These are phyloP conservation scores for Polygonum aviculare DNA, from an alignment of 148 eudicot species.

Conservation along the genomic window DNA sequence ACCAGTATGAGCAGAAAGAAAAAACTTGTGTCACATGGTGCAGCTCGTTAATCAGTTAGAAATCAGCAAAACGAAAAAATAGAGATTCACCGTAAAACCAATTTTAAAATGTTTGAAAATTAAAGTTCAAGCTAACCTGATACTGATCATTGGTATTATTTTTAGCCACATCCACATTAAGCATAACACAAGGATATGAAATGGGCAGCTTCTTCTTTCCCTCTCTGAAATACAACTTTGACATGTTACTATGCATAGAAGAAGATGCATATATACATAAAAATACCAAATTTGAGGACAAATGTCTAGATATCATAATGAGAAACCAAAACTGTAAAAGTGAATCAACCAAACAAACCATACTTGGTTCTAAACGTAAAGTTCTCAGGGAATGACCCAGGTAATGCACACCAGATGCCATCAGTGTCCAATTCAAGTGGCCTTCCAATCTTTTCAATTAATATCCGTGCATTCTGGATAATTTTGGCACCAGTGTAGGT, in stretches of 20 bases:
- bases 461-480: slow-evolving; percentile 91
- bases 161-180: slow-evolving; percentile 93
- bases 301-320: background rate
- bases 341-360: slow-evolving; percentile 14
- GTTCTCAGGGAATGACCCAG: slow-evolving; percentile 97
- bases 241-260: background rate
- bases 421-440: slow-evolving; percentile 98
- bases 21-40: background rate
- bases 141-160: slow-evolving; percentile 97
- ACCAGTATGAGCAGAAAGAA: background rate
- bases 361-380: slow-evolving; percentile 86
- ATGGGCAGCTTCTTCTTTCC: slow-evolving; percentile 86
- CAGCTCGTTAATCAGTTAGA: background rate
- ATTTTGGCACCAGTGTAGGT: slow-evolving; percentile 99
- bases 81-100: background rate
- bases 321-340: background rate
- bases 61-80: background rate
- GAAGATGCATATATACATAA: background rate
- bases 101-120: background rate
- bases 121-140: slow-evolving; percentile 48
- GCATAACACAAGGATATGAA: slow-evolving; percentile 99
- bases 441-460: slow-evolving; percentile 90
- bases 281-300: background rate
- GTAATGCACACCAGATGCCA: slow-evolving; percentile 96
- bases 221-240: slow-evolving; percentile 43